Base-by-base conservation (phyloP, 768 basidiomycete species). In the Royoungia palumana region DNA sequence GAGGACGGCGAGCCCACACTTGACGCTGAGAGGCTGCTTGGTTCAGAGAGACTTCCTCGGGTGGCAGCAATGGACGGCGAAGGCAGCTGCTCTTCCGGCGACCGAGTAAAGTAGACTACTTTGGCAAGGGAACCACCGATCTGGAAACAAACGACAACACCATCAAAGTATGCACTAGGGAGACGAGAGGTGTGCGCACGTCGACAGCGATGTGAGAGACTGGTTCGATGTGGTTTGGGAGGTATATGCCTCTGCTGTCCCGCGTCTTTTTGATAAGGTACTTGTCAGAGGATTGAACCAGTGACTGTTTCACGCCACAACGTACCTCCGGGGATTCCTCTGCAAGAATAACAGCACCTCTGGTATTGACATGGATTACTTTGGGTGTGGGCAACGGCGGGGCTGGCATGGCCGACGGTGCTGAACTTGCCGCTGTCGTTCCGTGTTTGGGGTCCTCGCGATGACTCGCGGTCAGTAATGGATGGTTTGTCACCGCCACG, bases 151-250 rank as follows among this genome's bases (percentile, higher is more conserved):
- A 25, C 24, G 27, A 28, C 27, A 30, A 35, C 21, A 28, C 35
- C 49, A 13, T 28, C 57, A 24, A 52, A 13, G 6, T 34, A 27
- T n/a, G 30, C 21, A 9, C 14, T 41, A 43, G 37, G 38, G 51
- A 16, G 17, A 35, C 44, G 30, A 13, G n/a, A 19, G 41, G 38
- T 10, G 22, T 4, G 81, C 93, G 74, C 65, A 95, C 94, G 65
- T 99, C 95, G 47, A 99, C 85, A 4, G 96, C 96, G 47, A 98
- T 94, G 66, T 98, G 94, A 17, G 94, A 96, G 14, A 99, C 87
- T 20, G 92, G 91, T 70, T 99, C 96, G 53, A 95, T 95, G 72
- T 98, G 85, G 64, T 96, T 94, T 46, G 96, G 96, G 27, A 99
- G 79, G 71, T 98, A 98, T 60, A 99, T 97, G 10, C 94, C 95